These are phyloP conservation scores for Pythium aquatile DNA, from an alignment of 352 stramenopile species.

Conservation along the genomic window DNA sequence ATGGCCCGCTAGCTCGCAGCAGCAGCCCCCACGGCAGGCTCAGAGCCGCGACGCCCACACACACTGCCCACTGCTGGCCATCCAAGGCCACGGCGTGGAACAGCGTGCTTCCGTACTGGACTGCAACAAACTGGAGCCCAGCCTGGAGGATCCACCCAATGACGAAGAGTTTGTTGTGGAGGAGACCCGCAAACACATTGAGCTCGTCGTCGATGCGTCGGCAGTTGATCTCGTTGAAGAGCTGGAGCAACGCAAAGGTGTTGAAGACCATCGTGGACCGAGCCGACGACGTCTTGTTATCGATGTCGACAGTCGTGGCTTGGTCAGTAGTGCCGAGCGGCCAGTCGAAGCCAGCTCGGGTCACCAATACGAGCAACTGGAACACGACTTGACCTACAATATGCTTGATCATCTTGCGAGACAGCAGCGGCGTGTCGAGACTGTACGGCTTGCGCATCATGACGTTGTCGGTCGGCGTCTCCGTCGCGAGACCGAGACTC, in stretches of 20 bases:
- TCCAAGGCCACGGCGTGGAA: slow-evolving; percentile 62
- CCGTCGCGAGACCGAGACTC: slow-evolving; percentile 93
- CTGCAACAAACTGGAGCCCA: slow-evolving; percentile 92
- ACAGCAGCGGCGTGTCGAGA: slow-evolving; percentile 91
- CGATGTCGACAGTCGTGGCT: slow-evolving; percentile 6
- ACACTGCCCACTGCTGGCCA: slow-evolving; percentile 48
- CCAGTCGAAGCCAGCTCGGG: slow-evolving; percentile 76
- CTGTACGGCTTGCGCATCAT: slow-evolving; percentile 91
- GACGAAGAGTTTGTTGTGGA: slow-evolving; percentile 92
- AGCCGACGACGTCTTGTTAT: slow-evolving; percentile 39
- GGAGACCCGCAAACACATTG: slow-evolving; percentile 93
- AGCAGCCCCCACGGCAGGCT: slow-evolving; percentile 51
- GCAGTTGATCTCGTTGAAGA: slow-evolving; percentile 89
- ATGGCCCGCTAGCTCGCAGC: slow-evolving; percentile 24
- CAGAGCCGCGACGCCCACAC: slow-evolving; percentile 38
- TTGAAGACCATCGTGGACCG: slow-evolving; percentile 98
- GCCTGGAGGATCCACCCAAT: slow-evolving; percentile 90
- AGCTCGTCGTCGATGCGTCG: slow-evolving; percentile 83
- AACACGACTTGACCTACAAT: slow-evolving; percentile 92
- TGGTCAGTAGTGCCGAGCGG: slow-evolving; percentile 11
- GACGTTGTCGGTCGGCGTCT: slow-evolving; percentile 88
- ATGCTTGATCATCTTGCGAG: slow-evolving; percentile 93
- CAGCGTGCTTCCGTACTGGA: slow-evolving; percentile 88
- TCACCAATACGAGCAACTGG: slow-evolving; percentile 88
- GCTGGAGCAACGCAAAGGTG: slow-evolving; percentile 96